These are phyloP conservation scores for Leccinum subgranulosum DNA, from an alignment of 768 basidiomycete genomes.

Conservation along the genomic window DNA sequence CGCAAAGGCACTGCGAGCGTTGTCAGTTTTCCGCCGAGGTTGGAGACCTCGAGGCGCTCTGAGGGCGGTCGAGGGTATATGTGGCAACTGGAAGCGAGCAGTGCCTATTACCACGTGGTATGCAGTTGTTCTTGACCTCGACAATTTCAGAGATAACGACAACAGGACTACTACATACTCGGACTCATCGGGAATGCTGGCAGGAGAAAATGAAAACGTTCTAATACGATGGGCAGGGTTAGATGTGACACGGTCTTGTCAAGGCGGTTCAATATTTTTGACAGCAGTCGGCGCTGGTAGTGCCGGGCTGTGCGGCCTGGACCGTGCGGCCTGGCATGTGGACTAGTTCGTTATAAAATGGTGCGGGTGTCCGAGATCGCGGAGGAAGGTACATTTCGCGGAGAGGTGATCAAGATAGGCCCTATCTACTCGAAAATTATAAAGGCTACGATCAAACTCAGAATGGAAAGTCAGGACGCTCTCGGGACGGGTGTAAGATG, in stretches of 20 bases:
- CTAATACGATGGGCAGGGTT: too few relatives aligned
- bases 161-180: too few relatives aligned
- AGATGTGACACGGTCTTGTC: too few relatives aligned
- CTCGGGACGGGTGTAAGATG: conserved; percentile 10
- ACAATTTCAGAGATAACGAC: not conserved
- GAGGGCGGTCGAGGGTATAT: conserved; percentile 8
- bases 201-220: too few relatives aligned
- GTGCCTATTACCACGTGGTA: not conserved
- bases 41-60: conserved; percentile 14
- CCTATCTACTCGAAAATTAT: not conserved
- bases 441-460: not conserved
- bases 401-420: not conserved
- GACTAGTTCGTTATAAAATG: not conserved
- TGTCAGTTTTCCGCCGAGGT: conserved; percentile 11
- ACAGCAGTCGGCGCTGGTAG: too few relatives aligned
- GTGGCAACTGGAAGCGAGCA: not conserved
- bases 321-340: not conserved
- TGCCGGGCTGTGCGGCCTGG: not conserved
- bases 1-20: conserved; percentile 8
- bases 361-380: conserved; percentile 2
- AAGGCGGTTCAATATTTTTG: too few relatives aligned
- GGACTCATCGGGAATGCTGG: too few relatives aligned
- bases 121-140: not conserved
- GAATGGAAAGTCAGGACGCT: conserved; percentile 9
- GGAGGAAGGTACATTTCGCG: not conserved